phyloP scores from a whole-genome alignment of 106 monocot species.

The Acorus calamus region DNA sequence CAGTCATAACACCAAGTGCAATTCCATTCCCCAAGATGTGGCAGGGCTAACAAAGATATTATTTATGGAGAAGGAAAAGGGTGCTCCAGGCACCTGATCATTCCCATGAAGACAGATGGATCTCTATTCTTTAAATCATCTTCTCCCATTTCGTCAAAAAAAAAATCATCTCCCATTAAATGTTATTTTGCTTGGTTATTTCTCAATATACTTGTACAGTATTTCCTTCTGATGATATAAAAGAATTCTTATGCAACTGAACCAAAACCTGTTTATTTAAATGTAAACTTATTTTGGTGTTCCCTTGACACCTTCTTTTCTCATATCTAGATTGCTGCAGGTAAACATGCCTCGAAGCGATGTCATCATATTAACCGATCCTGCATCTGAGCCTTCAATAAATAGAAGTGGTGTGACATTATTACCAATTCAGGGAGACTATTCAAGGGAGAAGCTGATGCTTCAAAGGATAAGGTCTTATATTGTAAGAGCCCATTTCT shows the following conservation, averaged over 20 bases:
- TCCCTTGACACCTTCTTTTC: conserved; percentile 49
- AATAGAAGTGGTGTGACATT: conserved; percentile 29
- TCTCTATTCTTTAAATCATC: too few species aligned
- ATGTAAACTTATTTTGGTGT: neutral
- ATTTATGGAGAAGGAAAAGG: too few species aligned
- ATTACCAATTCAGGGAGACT: conserved; percentile 75
- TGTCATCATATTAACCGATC: conserved; percentile 76
- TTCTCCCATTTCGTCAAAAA: too few species aligned
- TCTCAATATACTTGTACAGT: neutral
- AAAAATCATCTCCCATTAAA: too few species aligned
- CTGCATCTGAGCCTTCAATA: conserved; percentile 43
- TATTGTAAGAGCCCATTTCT: conserved; percentile 48
- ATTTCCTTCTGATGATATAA: neutral
- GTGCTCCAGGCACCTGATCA: too few species aligned
- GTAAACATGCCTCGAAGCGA: conserved; percentile 85
- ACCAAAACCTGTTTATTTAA: neutral
- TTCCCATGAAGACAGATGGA: too few species aligned
- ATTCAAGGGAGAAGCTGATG: conserved; percentile 84
- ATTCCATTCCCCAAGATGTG: too few species aligned
- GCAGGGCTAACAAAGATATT: too few species aligned
- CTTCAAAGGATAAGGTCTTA: conserved; percentile 91
- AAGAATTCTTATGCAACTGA: neutral
- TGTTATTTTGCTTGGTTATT: too few species aligned
- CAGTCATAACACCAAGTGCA: too few species aligned
- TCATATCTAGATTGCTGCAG: conserved; percentile 78